A percentile compares a stretch with the other conserved stretches of the same genome.
Evolutionary conservation across 1,284 basidiomycete genomes (phyloP).

Genomic region (Laetiporus sulphureus): DNA sequence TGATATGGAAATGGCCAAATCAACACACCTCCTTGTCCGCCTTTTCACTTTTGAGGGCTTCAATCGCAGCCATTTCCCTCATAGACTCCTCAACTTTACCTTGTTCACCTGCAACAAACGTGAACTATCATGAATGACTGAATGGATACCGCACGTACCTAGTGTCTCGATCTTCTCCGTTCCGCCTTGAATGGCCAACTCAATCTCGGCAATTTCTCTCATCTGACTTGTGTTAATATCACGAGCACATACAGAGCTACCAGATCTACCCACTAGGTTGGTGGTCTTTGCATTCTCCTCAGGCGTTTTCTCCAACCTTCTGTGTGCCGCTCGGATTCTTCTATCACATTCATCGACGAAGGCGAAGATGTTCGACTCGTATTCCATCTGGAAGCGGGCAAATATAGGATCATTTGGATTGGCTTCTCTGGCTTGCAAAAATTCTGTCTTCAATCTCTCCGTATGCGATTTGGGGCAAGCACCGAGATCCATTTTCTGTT

Average conservation of each 20-base stretch:
- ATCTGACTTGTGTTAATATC: conserved; percentile 47
- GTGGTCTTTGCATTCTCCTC: conserved; percentile 99
- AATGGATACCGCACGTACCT: conserved; percentile 39
- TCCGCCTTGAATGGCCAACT: conserved; percentile 95
- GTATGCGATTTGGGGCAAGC: conserved; percentile 97
- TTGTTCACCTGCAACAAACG: conserved; percentile 67
- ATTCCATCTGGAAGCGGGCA: conserved; percentile 84
- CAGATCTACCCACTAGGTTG: conserved; percentile 59
- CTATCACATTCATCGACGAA: conserved; percentile 99
- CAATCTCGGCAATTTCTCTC: conserved; percentile 99
- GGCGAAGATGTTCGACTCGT: conserved; percentile 90
- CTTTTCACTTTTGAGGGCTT: conserved; percentile 96
- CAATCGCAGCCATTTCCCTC: conserved; percentile 94
- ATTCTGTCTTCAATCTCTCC: conserved; percentile 91
- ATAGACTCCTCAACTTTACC: conserved; percentile 99
- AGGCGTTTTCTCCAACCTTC: conserved; percentile 96
- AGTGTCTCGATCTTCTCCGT: conserved; percentile 97
- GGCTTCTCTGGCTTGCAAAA: conserved; percentile 70
- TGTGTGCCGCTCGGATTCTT: conserved; percentile 89
- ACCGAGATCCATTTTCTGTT: conserved; percentile 98
- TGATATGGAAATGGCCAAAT: not conserved
- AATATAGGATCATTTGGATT: conserved; percentile 77
- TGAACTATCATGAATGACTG: not conserved
- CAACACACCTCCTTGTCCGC: conserved; percentile 82
- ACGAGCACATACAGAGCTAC: not conserved